Evolutionary conservation across 306 rosid genomes (phyloP).

Genomic region (Chamaecrista fasciculata): DNA sequence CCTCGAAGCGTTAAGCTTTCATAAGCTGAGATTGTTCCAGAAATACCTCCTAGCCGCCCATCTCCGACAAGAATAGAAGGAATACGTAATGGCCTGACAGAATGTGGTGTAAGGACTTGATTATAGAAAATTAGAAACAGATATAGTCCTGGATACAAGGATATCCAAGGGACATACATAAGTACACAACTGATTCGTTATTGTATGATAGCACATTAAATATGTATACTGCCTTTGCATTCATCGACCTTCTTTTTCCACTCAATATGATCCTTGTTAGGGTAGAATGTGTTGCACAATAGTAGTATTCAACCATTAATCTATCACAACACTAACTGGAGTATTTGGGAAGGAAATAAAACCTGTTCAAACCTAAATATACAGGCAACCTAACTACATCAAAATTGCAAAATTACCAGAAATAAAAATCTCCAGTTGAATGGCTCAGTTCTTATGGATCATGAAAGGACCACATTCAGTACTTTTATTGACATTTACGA

Average conservation of each 20-base stretch:
- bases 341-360: neutral
- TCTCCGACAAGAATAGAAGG: conserved; percentile 93
- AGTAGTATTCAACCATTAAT: neutral
- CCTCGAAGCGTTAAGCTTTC: conserved; percentile 87
- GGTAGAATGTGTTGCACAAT: neutral
- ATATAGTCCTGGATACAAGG: neutral
- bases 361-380: neutral
- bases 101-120: conserved; percentile 23
- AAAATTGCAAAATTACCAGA: neutral
- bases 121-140: neutral
- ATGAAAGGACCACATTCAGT: neutral
- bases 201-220: neutral
- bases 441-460: neutral
- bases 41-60: conserved; percentile 88
- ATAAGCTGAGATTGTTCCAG: conserved; percentile 91
- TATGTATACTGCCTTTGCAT: neutral
- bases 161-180: neutral
- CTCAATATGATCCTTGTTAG: neutral
- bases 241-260: neutral
- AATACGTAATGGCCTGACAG: conserved; percentile 76
- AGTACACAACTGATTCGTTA: neutral
- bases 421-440: neutral
- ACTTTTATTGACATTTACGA: neutral
- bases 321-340: neutral
- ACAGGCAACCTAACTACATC: neutral